phyloP scores from a whole-genome alignment of 2,329 filamentous ascomycete species.

The Pezicula rhizophila region DNA sequence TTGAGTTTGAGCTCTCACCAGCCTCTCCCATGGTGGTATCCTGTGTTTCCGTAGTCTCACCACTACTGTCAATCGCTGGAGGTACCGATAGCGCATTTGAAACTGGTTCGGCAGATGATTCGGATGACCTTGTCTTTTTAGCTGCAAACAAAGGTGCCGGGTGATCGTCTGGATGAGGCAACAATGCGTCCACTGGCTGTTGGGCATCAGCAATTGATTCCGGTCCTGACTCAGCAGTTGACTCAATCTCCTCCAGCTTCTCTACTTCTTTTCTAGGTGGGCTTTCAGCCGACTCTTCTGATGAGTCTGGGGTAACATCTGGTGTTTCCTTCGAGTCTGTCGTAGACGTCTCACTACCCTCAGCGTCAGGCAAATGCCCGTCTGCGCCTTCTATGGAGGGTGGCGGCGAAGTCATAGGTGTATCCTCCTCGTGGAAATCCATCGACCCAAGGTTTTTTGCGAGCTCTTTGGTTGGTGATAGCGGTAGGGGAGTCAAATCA shows the following conservation, averaged over 20 bases:
- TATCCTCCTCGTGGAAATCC: conserved; percentile 21
- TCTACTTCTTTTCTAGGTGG: conserved; percentile 9
- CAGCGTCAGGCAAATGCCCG: conserved; percentile 2
- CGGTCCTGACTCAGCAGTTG: too few species aligned
- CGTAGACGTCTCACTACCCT: conserved; percentile 9
- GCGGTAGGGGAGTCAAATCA: conserved; percentile 49
- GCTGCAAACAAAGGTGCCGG: conserved; percentile 59
- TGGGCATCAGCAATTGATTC: neutral
- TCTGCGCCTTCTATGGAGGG: conserved; percentile 11
- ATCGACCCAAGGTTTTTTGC: conserved; percentile 23
- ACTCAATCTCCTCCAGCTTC: conserved; percentile 8
- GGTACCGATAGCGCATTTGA: conserved; percentile 3
- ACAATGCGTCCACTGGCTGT: conserved; percentile 26
- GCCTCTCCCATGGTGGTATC: conserved; percentile 28
- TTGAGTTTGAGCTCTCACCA: conserved; percentile 23
- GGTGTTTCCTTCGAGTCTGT: conserved; percentile 9
- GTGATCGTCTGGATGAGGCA: conserved; percentile 59
- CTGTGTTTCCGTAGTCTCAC: conserved; percentile 14
- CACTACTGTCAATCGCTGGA: conserved; percentile 14
- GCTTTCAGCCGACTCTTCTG: conserved; percentile 20
- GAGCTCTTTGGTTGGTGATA: conserved; percentile 46
- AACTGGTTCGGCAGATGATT: conserved; percentile 4
- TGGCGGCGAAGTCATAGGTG: conserved; percentile 19
- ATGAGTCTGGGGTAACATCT: conserved; percentile 10
- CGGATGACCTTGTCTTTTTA: conserved; percentile 28